phyloP scores from a whole-genome alignment of 345 rosid genomes.

The Arabidopsis suecica region DNA sequence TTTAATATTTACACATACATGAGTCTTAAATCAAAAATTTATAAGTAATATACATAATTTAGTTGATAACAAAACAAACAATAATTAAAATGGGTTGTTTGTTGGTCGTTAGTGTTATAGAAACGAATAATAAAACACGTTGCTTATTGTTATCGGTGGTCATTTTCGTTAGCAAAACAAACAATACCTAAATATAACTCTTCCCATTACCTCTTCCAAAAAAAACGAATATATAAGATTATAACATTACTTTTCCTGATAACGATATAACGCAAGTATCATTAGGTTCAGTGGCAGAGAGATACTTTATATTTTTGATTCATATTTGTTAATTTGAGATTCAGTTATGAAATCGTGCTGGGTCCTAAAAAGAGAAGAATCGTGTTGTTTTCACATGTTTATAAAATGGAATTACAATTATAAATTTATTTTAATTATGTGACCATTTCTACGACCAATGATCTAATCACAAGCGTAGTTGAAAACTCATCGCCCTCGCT shows the following conservation, averaged over 20 bases:
- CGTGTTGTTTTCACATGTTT: not conserved
- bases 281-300: not conserved
- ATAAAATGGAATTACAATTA: not conserved
- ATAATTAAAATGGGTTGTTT: no score
- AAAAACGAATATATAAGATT: not conserved
- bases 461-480: not conserved
- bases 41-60: no score
- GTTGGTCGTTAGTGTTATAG: no score
- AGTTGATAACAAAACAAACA: no score
- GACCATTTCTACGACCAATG: not conserved
- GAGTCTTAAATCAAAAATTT: no score
- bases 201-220: no score
- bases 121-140: no score
- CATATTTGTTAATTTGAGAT: not conserved
- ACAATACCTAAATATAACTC: no score
- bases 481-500: not conserved
- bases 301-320: not conserved
- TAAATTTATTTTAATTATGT: not conserved
- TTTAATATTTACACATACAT: no score
- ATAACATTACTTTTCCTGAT: not conserved
- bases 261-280: not conserved
- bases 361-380: not conserved
- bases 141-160: no score
- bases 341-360: not conserved
- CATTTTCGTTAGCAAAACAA: no score